These are phyloP conservation scores for Leccinum variabile DNA, from an alignment of 1,284 basidiomycete species.

Conservation along the genomic window DNA sequence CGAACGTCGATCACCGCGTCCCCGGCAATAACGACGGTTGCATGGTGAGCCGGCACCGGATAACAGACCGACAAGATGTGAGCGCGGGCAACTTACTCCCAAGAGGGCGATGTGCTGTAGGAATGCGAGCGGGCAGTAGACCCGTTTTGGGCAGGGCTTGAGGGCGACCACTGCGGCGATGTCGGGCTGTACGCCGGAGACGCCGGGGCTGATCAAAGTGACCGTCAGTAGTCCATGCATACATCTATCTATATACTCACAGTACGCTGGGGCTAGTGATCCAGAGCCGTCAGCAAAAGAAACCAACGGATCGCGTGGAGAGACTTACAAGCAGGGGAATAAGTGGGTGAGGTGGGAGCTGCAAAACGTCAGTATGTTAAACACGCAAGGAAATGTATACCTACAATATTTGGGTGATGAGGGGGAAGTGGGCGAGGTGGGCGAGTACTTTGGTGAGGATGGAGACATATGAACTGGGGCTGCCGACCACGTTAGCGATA, in stretches of 20 bases:
- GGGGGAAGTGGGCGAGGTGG: constrained; percentile 80
- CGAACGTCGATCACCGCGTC: constrained; percentile 6
- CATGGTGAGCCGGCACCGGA: constrained; percentile 12
- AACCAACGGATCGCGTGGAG: constrained; percentile 2
- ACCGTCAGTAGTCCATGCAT: constrained; percentile 13
- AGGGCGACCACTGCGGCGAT: constrained; percentile 78
- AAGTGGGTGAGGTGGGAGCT: constrained; percentile 83
- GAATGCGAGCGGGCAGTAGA: constrained; percentile 40
- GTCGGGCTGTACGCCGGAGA: constrained; percentile 83
- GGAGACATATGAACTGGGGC: constrained; percentile 79
- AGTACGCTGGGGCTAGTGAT: constrained; percentile 65
- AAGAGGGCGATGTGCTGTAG: constrained; percentile 57
- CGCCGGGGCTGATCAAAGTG: constrained; percentile 58
- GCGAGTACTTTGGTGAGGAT: constrained; percentile 83
- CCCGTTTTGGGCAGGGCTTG: constrained; percentile 65
- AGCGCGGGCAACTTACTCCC: constrained; percentile 43
- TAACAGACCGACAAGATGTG: constrained; percentile 13
- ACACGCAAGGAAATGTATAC: constrained; percentile 31
- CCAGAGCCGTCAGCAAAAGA: constrained; percentile 23
- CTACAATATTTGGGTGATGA: constrained; percentile 86
- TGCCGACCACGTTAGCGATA: constrained; percentile 35
- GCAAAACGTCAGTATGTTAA: constrained; percentile 20
- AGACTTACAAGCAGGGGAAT: constrained; percentile 78
- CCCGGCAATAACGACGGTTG: constrained; percentile 8
- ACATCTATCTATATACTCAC: constrained; percentile 43